Evolutionary conservation across 352 stramenopile species (phyloP).

Genomic region (Pythium aquatile): DNA sequence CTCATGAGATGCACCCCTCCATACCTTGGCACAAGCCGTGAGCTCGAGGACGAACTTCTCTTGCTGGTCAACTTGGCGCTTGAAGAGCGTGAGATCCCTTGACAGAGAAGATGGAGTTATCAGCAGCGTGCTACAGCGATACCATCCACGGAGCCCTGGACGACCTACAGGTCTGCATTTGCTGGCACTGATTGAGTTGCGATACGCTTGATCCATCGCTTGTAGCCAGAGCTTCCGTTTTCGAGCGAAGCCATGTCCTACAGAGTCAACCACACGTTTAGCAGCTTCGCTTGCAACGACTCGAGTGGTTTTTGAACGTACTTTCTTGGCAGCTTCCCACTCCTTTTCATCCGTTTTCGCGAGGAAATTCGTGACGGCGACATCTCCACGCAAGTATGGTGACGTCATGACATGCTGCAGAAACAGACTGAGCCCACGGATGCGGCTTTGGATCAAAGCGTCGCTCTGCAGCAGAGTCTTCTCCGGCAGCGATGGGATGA

Average conservation of each 20-base stretch:
- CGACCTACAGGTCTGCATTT: constrained; percentile 42
- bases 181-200: constrained; percentile 30
- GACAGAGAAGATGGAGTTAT: too few relatives aligned
- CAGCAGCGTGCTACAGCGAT: too few relatives aligned
- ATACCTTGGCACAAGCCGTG: constrained; percentile 46
- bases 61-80: constrained; percentile 56
- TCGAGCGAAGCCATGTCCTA: constrained; percentile 48
- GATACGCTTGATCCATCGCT: constrained; percentile 69
- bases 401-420: constrained; percentile 53
- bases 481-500: constrained; percentile 64
- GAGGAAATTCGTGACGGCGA: constrained; percentile 53
- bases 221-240: constrained; percentile 54
- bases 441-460: constrained; percentile 56
- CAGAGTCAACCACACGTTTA: too few relatives aligned
- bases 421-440: constrained; percentile 58
- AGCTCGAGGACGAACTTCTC: constrained; percentile 51
- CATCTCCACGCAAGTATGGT: constrained; percentile 57
- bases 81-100: constrained; percentile 51
- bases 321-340: constrained; percentile 62
- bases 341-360: constrained; percentile 41
- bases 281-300: too few relatives aligned
- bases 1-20: not conserved
- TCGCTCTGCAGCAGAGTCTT: constrained; percentile 58
- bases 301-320: too few relatives aligned
- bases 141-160: too few relatives aligned